Conservation (phyloP, 306 rosid genomes). For the Acacia acuminata region DNA sequence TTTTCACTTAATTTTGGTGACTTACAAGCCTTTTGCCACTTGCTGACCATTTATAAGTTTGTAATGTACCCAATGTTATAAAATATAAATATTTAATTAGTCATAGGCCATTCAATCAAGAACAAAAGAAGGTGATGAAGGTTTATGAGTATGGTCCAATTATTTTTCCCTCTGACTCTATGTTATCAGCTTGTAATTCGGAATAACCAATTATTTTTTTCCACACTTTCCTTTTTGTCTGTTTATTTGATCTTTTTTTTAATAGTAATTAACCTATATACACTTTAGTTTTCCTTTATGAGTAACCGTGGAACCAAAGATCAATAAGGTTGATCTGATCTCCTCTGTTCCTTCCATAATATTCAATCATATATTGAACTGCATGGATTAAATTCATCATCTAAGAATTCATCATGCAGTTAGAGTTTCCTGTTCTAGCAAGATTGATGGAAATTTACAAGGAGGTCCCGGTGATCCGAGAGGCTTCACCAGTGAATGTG, state of each 20-base stretch:
- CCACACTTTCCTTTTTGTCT: neutral
- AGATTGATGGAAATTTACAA: constrained; percentile 64
- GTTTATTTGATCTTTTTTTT: neutral
- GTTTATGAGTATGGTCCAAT: neutral
- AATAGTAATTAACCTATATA: neutral
- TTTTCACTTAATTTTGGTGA: neutral
- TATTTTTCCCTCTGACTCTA: too few relatives aligned
- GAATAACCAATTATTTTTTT: neutral
- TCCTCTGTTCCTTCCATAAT: neutral
- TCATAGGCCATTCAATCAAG: neutral
- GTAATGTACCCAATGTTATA: neutral
- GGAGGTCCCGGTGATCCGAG: constrained; percentile 56
- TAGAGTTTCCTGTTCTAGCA: constrained; percentile 60
- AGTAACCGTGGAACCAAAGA: too few relatives aligned
- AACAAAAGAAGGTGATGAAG: neutral
- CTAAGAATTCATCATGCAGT: constrained; percentile 40
- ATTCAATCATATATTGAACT: neutral
- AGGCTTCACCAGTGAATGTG: constrained; percentile 59
- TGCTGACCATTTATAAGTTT: neutral
- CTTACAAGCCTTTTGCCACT: neutral
- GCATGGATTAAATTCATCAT: constrained; percentile 27
- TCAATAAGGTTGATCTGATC: neutral
- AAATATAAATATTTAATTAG: neutral
- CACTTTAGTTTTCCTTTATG: neutral
- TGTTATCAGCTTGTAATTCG: neutral